Base-by-base conservation (phyloP, 495 filamentous ascomycete species). In the Durotheca rogersii region DNA sequence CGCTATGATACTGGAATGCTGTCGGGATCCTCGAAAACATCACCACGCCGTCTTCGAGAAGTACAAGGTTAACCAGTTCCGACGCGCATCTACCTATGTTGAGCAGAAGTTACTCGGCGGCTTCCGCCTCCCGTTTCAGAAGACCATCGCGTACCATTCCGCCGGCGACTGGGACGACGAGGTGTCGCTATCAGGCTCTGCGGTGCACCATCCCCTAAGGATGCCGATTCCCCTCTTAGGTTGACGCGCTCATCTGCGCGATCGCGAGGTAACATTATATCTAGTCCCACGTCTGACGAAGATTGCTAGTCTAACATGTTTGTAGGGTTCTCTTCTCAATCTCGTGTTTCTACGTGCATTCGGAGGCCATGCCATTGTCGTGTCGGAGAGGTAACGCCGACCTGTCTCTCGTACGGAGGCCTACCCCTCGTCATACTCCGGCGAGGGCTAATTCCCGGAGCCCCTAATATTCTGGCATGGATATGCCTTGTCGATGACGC, bases 21-120 rank as follows among this genome's bases (percentile, higher is more conserved):
- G 90, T 65, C 84, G 88, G 53, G 81, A 85, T 53, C 86, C 88
- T 4, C 75, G 72, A 54, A 85, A 81, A 58, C 93, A 98, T 60
- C 93, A 97, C 66, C 58, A 69, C 4, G 88, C 90, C 15, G 84
- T 98, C 50, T 97, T 79, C 58, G 89, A 96, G 14, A 98, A 98
- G 69, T 98, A 95, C 68, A 75, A 81, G 5, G 85, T 89, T 62
- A 85, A 80, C 44, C 82, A 86, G 23, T 96, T 85, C 74, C 91
- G 90, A 73, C 75, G 82, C 18, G 86, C 87, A 2, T 86, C 91
- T n/a, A 59, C 80, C 12, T 95, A 83, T 53, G 91, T 93, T 20
- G 81, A 90, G 60, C 72, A 68, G 14, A 85, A 90, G 71, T 79
- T 96, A 51, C 64, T 66, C 37, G 76, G 74, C 40, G 87, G 77